A percentile compares a stretch with the other conserved stretches of the same genome.
phyloP scores from a whole-genome alignment of 1,284 basidiomycete species.

The Fomitopsis pinicola region DNA sequence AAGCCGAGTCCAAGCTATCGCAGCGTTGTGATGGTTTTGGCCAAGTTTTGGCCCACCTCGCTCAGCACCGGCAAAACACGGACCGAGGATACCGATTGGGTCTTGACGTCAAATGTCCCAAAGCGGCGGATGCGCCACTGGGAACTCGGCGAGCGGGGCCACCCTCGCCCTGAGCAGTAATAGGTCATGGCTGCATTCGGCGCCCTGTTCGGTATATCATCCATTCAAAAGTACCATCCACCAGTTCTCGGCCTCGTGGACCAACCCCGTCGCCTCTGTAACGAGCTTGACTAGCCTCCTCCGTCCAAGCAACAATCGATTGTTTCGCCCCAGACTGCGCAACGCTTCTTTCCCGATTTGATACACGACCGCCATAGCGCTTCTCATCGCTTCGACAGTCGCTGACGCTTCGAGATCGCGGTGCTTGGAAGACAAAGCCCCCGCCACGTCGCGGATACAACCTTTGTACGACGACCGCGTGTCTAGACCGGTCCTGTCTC shows the following conservation, averaged over 20 bases:
- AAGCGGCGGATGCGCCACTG: background rate
- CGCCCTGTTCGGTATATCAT: background rate
- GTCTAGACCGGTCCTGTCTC: constrained; percentile 1
- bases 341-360: background rate
- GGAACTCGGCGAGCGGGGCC: background rate
- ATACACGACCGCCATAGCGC: constrained; percentile 2
- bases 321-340: background rate
- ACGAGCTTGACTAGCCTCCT: background rate
- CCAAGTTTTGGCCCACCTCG: background rate
- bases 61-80: background rate
- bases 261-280: background rate
- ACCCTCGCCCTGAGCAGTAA: constrained; percentile 1
- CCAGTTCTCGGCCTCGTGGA: background rate
- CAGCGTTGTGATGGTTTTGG: background rate
- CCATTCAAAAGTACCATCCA: background rate
- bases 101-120: constrained; percentile 1
- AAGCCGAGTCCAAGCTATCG: background rate
- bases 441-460: background rate
- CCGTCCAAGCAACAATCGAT: constrained; percentile 1
- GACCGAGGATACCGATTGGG: constrained; percentile 5
- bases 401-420: background rate
- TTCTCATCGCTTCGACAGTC: background rate
- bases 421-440: background rate
- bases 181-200: background rate
- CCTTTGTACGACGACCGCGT: background rate